Evolutionary conservation across 345 rosid species (phyloP), one percentile per base, ranked within the genome.

Genomic region (Heritiera fomes): DNA sequence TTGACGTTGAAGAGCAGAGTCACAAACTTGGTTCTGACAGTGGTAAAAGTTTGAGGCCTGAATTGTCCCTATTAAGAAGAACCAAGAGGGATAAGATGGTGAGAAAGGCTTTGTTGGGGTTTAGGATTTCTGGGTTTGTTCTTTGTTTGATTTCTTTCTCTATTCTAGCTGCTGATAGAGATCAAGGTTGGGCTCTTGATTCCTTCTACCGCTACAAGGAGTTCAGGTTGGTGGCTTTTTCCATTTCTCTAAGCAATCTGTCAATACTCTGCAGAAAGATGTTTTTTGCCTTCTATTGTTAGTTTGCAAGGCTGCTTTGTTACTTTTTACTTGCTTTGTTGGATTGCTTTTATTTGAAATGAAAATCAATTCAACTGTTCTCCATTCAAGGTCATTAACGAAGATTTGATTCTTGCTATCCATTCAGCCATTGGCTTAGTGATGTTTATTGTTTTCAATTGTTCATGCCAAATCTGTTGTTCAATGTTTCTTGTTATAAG

Each of bases 161-260:
- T 1, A 81, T 95, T 38, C 79, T 95, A 90, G 97, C 90, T 50
- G 90, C 97, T 58, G 98, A 95, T 73, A 89, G 77, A 86, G 83
- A 92, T 80, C 89, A 90, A 78, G 98, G 98, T 59, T 93, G 98
- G 98, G 94, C 98, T 46, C 81, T 86, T 78, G 98, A 95, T 83
- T 95, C 98, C 77, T 93, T 93, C 88, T 78, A 87, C 83, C 82
- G 78, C 12, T 95, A 93, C 94, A 86, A 86, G 82, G 98, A 95
- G 82, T 92, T 93, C 92, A 93, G 97, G 98, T 94, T 75, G 5
- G 66, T 52, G 28, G 17, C 17, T 76, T 23, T 56, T 30, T 32
- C 11, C n/a, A 3, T 53, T 18, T 23, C 11, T 8, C 65, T 73
- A 14, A 52, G 13, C 3, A 52, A 52, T 52, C 5, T 52, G 18